These are phyloP conservation scores for Fraxinus cuspidata DNA, from an alignment of 257 asterid genomes.

Conservation along the genomic window DNA sequence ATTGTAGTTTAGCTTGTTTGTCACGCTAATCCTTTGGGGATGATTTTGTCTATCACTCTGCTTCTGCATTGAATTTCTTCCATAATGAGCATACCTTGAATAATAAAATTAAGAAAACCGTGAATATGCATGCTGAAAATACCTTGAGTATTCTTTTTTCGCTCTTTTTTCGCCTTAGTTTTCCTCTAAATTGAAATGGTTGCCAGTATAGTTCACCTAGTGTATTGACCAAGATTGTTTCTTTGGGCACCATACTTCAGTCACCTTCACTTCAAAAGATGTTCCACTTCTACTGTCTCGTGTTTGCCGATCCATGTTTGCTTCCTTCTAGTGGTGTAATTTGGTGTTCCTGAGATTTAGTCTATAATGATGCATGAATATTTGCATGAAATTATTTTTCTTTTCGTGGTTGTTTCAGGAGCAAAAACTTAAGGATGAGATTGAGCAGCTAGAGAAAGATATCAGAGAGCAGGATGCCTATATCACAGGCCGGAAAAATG, in stretches of 20 bases:
- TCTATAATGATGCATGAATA: slow-evolving; percentile 5
- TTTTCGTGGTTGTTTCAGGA: slow-evolving; percentile 54
- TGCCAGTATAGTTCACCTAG: not conserved
- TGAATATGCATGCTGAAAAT: not conserved
- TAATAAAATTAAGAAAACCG: not conserved
- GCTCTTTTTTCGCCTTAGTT: not conserved
- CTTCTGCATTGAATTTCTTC: slow-evolving; percentile 11
- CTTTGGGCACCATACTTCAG: not conserved
- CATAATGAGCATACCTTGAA: not conserved
- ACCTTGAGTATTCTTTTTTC: not conserved
- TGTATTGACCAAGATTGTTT: not conserved
- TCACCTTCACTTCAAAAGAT: slow-evolving; percentile 12
- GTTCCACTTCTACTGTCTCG: slow-evolving; percentile 8
- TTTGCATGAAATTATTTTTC: slow-evolving; percentile 12
- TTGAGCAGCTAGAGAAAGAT: slow-evolving; percentile 72
- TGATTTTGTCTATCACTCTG: not conserved
- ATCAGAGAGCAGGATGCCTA: slow-evolving; percentile 66
- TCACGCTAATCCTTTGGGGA: slow-evolving; percentile 18
- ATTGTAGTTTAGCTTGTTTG: slow-evolving; percentile 5
- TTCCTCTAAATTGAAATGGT: not conserved
- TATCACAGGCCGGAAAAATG: slow-evolving; percentile 63
- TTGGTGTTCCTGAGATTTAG: not conserved
- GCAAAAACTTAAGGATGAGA: slow-evolving; percentile 72
- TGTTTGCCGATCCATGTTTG: slow-evolving; percentile 21
- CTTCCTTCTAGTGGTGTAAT: slow-evolving; percentile 1